Evolutionary conservation across 192 early-diverging fungal species (phyloP), one percentile per base, ranked within the genome.

Genomic region (Allomyces macrogynus): DNA sequence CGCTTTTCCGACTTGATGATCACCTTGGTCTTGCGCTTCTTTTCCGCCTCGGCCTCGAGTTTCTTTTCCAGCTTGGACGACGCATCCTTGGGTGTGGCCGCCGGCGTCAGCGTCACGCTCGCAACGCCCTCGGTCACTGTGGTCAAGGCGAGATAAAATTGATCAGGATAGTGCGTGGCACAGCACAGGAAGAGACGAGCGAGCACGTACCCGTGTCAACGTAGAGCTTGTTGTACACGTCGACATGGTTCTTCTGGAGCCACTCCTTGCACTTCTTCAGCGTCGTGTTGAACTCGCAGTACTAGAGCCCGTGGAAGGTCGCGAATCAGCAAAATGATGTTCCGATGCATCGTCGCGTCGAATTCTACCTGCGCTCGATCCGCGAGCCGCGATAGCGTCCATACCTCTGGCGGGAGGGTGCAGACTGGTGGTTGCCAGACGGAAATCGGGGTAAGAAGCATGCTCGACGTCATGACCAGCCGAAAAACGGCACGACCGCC

Each of bases 261-360:
- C 89, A 92, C 62, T 76, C 67, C 67, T 89, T 85, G 74, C 89
- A 97, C 69, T 89, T 86, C 64, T 86, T 84, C 49, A 80, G 73
- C 20, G 87, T 86, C 24, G 86, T 83, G n/a, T 86, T 81, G 65
- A 87, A 92, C 78, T 90, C 90, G 77, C 93, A 97, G 76, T 90
- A 97, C 88, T 90, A 69, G 23, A 61, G 62, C 32, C 32, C 5
- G 32, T 40, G 32, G 7, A 40, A 2, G 4, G 32, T 0, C 7
- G 32, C 32, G 32, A 40, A 40, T 40, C 32, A 40, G 32, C 32
- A 40, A n/a, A 40, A 40, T 40, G 32, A 7, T 7, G 32, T 40
- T 40, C 32, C 32, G 5, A 40, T 40, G 32, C 32, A 40, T 40
- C 4, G 32, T 8, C 32, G 7, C 7, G 32, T 40, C 32, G 32